A percentile compares a stretch with the other conserved stretches of the same genome.
Evolutionary conservation across 1,284 basidiomycete genomes (phyloP).

Genomic region (Rhodotorula sp.): DNA sequence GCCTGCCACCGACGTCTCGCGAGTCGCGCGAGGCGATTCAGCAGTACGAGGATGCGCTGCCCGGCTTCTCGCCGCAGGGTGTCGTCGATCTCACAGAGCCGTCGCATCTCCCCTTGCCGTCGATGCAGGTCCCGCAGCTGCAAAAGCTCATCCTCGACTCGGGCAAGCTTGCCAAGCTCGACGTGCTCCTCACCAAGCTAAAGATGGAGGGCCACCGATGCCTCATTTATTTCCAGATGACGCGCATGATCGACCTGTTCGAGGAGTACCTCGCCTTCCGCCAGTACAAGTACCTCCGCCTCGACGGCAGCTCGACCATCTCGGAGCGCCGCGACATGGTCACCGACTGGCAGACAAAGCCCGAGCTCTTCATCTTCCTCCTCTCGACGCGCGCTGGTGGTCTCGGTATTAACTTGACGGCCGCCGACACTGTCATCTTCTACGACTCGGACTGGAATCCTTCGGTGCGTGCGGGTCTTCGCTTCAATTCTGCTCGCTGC

Average conservation of each 20-base stretch:
- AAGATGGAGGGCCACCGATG: constrained; percentile 93
- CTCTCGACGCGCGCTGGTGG: constrained; percentile 96
- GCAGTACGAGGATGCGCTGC: constrained; percentile 58
- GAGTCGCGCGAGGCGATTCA: constrained; percentile 63
- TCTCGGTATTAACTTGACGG: constrained; percentile 91
- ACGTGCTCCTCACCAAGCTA: constrained; percentile 82
- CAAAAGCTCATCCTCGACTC: constrained; percentile 97
- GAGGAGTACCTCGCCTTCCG: constrained; percentile 98
- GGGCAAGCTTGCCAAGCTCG: constrained; percentile 89
- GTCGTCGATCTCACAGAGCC: constrained; percentile 66
- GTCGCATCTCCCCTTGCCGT: constrained; percentile 76
- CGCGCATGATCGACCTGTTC: constrained; percentile 99
- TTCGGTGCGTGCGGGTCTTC: constrained; percentile 52
- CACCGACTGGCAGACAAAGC: constrained; percentile 96
- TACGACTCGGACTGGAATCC: constrained; percentile 99
- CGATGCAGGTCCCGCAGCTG: constrained; percentile 91
- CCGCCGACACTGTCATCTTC: constrained; percentile 96
- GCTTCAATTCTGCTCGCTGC: not conserved
- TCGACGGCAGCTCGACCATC: constrained; percentile 93
- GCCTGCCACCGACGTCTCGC: constrained; percentile 68
- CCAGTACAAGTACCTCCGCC: constrained; percentile 93
- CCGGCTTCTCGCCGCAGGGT: constrained; percentile 66
- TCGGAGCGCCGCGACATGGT: constrained; percentile 99
- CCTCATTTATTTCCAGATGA: constrained; percentile 99
- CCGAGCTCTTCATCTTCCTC: constrained; percentile 93